Evolutionary conservation across 371 early-diverging fungal species (phyloP), one percentile per base, ranked within the genome.

Genomic region (Mucor sp.): DNA sequence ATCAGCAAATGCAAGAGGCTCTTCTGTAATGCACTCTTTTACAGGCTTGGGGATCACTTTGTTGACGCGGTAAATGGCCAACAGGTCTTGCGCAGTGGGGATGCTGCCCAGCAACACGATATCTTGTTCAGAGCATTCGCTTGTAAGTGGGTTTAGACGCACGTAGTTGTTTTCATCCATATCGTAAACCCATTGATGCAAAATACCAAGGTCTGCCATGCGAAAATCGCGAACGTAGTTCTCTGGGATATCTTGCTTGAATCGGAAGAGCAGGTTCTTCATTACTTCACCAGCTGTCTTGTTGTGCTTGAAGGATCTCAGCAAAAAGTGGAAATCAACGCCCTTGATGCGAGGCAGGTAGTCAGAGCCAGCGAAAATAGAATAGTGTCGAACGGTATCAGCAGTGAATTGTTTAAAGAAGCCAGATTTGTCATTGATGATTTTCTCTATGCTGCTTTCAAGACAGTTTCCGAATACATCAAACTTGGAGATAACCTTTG

Each of bases 311-410:
- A 15, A 56, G 8, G 6, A 1, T 17, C 32, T 56, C 17, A 32
- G 56, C 2, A 56, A 15, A 7, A 87, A 95, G 69, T 90, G 92
- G 41, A 98, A 67, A 0, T 98, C 99, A 48, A 98, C 85, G 2
- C 95, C 95, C 1, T 85, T 87, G 4, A 95, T 78, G 0, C 92
- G 92, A 3, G 90, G 85, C 17, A 96, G 71, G 69, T 99, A 99
- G 71, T 99, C 99, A 75, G 99, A 99, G 7, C 99, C 99, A 5
- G 95, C 90, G 21, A 98, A 70, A 32, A 98, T 96, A 69, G 95
- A 94, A 88, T 95, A 92, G 4, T 70, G 65, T 32, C 69, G 23
- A 3, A 69, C n/a, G 9, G 15, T 58, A 11, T 44, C 30, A 19
- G 15, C 30, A 11, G 19, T 47, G 6, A 44, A 63, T 32, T 17